Evolutionary conservation across 495 filamentous ascomycete species (phyloP), one percentile per base, ranked within the genome.

Genomic region (Lasiosphaeria hispida): DNA sequence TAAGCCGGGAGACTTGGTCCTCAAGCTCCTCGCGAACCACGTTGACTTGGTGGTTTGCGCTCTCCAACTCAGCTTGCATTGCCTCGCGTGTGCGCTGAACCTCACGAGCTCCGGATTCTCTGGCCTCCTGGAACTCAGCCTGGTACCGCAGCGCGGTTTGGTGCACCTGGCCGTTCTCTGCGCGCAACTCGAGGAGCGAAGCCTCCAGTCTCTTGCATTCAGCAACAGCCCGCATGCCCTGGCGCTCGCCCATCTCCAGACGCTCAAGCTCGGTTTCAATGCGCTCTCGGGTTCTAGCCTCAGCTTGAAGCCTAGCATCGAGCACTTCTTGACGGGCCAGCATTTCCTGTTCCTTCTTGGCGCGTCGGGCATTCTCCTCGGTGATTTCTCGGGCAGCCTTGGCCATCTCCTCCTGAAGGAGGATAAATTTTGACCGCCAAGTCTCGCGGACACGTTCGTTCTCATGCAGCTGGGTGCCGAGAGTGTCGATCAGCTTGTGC

Each of bases 361-460:
- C 77, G 75, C 85, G 90, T 18, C 80, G 76, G n/a, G 86, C 82
- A 65, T 91, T 90, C 66, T 96, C 91, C 55, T 86, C 82, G 13
- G 85, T 83, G 53, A 96, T 84, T 51, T 95, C 87, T 42, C 80
- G 79, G 53, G 87, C 85, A n/a, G 89, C 85, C 50, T 74, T 77
- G 10, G 84, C 81, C 87, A 97, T 90, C 54, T 96, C 89, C 61
- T 88, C 82, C 73, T 96, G 91, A 47, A 97, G 73, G 52, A 79
- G 81, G 62, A 91, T 83, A 64, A 96, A 87, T 68, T 92, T 93
- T 65, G 80, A 78, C 60, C 89, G 84, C 75, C 96, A 87, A 63
- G 77, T 82, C 62, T 92, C 88, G 51, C 91, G 85, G 59, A 88
- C 80, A 59, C 85, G 82, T 68, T 89, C 84, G 69, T 86, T 90